phyloP scores from a whole-genome alignment of 768 basidiomycete species.

The Coprinellus micaceus region DNA sequence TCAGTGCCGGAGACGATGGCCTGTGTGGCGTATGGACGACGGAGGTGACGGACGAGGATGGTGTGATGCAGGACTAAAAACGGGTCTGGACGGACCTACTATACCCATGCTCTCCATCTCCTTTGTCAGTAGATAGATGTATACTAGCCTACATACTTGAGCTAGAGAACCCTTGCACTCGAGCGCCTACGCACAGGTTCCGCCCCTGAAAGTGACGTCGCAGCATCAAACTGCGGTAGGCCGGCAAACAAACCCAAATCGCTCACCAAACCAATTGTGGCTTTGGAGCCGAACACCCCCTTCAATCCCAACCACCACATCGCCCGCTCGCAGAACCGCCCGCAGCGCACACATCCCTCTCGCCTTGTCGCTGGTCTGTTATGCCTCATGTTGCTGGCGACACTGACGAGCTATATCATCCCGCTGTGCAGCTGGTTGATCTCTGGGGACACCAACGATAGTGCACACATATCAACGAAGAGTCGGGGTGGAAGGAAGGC shows the following conservation, averaged over 20 bases:
- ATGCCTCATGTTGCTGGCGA: conserved; percentile 49
- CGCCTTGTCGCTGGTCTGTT: conserved; percentile 15
- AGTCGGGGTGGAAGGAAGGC: not conserved
- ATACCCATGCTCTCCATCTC: too few relatives aligned
- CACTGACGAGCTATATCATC: conserved; percentile 47
- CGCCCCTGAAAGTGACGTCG: too few relatives aligned
- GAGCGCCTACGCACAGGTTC: too few relatives aligned
- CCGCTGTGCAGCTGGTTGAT: conserved; percentile 34
- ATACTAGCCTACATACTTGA: too few relatives aligned
- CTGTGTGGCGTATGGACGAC: conserved; percentile 80
- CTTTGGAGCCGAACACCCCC: not conserved
- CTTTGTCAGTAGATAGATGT: too few relatives aligned
- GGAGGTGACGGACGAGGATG: conserved; percentile 39
- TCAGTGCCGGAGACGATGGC: conserved; percentile 91
- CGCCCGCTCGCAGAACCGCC: too few relatives aligned
- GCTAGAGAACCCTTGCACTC: too few relatives aligned
- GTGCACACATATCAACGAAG: conserved; percentile 16
- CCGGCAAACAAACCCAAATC: not conserved
- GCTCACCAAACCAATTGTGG: not conserved
- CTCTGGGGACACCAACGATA: conserved; percentile 4
- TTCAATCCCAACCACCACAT: too few relatives aligned
- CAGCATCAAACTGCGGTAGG: too few relatives aligned
- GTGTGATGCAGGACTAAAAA: not conserved
- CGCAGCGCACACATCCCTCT: too few relatives aligned
- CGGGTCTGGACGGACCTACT: too few relatives aligned